Evolutionary conservation across 129 eudicot species (phyloP), one percentile per base, ranked within the genome.

Genomic region (Lactuca sativa): DNA sequence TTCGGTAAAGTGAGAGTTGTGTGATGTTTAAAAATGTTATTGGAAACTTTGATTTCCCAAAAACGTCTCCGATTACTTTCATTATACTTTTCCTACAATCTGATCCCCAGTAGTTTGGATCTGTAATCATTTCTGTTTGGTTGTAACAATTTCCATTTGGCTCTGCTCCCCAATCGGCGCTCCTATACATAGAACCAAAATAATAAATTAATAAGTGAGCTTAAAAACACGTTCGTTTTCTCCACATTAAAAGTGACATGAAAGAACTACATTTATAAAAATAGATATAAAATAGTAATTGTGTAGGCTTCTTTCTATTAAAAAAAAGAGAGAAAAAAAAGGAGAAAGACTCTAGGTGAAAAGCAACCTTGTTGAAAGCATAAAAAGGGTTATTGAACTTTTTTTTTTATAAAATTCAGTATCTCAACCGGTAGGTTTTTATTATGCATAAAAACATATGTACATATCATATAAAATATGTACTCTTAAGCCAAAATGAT

Each of bases 141-240:
- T 88, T 91, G 81, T 88, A 88, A 66, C 97, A 91, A 49, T 91
- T 91, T 12, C 88, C 96, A 13, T 80, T 74, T 64, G 80, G 74
- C 38, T 85, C 82, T 0, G 85, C 97, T 77, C 93, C 97, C 97
- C 97, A 91, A 4, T 91, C 97, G 21, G 4, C 44, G 57, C 93
- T 83, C 84, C 97, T 91, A 82, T 25, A 33, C 59, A 54, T 62
- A 31, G 57, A 59, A 47, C 41, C 54, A 40, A 4, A 16, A 30
- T 1, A 41, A 15, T 12, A 6, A 41, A 15, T 8, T 30, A 30
- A 59, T 13, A 58, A 12, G 32, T 44, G 7, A 25, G 10, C n/a
- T 14, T 56, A n/a, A 8, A 8, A 38, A 3, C 54, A 56, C 5
- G 41, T 12, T 40, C 38, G 38, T 6, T 40, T 40, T 5, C 44